A percentile compares a stretch with the other conserved stretches of the same genome.
These are phyloP conservation scores for Sphenostylis stenocarpa DNA, from an alignment of 306 rosid genomes.

Conservation along the genomic window DNA sequence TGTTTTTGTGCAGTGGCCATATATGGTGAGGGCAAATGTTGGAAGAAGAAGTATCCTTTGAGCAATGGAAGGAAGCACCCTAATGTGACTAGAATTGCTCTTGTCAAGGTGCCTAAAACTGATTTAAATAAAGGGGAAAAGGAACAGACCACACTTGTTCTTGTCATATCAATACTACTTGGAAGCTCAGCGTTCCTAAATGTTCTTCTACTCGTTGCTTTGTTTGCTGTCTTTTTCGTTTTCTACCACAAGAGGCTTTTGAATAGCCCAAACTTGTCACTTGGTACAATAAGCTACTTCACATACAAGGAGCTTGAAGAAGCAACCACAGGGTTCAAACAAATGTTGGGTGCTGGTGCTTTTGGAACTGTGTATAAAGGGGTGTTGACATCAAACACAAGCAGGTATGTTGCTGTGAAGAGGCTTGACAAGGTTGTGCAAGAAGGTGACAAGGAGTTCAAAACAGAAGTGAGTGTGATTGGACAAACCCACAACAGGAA, in stretches of 20 bases:
- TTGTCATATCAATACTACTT: slow-evolving; percentile 25
- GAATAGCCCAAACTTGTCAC: neutral
- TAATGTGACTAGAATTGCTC: neutral
- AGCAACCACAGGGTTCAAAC: slow-evolving; percentile 36
- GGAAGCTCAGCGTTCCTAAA: slow-evolving; percentile 37
- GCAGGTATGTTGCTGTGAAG: slow-evolving; percentile 48
- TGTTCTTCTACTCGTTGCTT: slow-evolving; percentile 1
- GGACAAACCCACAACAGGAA: slow-evolving; percentile 10
- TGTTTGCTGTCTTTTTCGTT: neutral
- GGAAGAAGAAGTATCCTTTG: slow-evolving; percentile 36
- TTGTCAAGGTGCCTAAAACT: slow-evolving; percentile 14
- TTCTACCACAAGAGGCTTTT: slow-evolving; percentile 7
- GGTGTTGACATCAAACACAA: slow-evolving; percentile 10
- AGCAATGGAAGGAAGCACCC: slow-evolving; percentile 32
- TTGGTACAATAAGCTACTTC: neutral
- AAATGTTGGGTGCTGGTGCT: slow-evolving; percentile 29
- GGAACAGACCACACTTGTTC: neutral
- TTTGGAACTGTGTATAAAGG: slow-evolving; percentile 38
- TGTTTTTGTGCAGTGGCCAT: slow-evolving; percentile 2
- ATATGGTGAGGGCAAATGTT: neutral
- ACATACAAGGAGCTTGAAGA: slow-evolving; percentile 13
- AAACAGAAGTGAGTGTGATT: slow-evolving; percentile 1
- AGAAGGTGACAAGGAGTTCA: slow-evolving; percentile 41
- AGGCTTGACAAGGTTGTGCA: slow-evolving; percentile 30
- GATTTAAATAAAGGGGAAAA: neutral